phyloP scores from a whole-genome alignment of 805 yeast species.

The Hanseniaspora singularis region DNA sequence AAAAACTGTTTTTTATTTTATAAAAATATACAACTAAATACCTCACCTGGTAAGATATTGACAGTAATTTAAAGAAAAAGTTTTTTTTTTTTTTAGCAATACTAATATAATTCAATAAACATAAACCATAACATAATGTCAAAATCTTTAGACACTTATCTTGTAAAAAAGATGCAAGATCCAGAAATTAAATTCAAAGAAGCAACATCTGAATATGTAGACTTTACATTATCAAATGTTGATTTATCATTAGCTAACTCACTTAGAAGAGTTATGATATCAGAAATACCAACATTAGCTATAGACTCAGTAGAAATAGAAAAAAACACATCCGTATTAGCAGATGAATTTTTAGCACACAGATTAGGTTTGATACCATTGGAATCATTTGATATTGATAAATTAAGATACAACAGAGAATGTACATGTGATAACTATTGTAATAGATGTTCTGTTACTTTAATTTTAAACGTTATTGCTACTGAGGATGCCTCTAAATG shows the following conservation, averaged over 20 bases:
- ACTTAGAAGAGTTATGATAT: slow-evolving; percentile 77
- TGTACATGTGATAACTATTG: slow-evolving; percentile 98
- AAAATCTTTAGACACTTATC: slow-evolving; percentile 18
- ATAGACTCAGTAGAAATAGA: slow-evolving; percentile 93
- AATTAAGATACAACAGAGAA: slow-evolving; percentile 78
- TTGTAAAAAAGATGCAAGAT: slow-evolving; percentile 26
- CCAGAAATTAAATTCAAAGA: slow-evolving; percentile 84
- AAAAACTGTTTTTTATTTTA: too few species aligned
- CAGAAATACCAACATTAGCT: slow-evolving; percentile 94
- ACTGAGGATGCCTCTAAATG: slow-evolving; percentile 79
- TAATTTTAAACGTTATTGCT: slow-evolving; percentile 78
- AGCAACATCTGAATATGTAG: slow-evolving; percentile 76
- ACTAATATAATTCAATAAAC: too few species aligned
- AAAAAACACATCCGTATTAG: slow-evolving; percentile 82
- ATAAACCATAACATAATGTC: background rate
- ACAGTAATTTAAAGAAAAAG: too few species aligned
- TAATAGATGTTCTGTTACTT: slow-evolving; percentile 82
- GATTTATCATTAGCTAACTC: slow-evolving; percentile 89
- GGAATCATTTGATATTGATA: slow-evolving; percentile 70
- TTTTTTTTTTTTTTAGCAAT: background rate
- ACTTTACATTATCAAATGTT: slow-evolving; percentile 74
- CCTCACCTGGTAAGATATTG: too few species aligned
- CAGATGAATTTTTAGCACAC: slow-evolving; percentile 94
- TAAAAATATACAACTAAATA: too few species aligned
- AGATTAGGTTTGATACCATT: slow-evolving; percentile 87